Evolutionary conservation across 2,329 filamentous ascomycete species (phyloP), one percentile per base, ranked within the genome.

Genomic region (Corinectria fuckeliana): DNA sequence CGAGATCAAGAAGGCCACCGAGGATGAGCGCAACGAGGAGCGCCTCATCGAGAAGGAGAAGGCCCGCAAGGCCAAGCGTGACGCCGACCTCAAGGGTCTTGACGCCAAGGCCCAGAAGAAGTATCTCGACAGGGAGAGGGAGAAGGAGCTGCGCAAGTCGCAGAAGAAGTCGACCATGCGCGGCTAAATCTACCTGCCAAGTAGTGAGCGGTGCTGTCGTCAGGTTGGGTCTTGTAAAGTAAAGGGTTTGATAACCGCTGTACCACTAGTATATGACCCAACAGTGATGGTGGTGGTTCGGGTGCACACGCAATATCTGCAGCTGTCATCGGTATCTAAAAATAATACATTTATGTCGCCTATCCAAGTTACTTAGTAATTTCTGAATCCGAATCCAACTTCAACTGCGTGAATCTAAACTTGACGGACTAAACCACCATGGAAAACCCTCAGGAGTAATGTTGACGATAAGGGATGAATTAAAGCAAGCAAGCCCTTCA

Each of bases 11-110:
- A 93, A 91, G 78, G 80, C 85, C 0, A 87, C 89, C 53, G 92
- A 97, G 65, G 92, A 91, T 61, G 85, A 88, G 71, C 92, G 92
- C 81, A 90, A 87, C 73, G 91, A 93, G 79, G 90, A 93, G 81
- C 83, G 91, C 21, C 85, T 88, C 45, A 69, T 82, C 18, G 89
- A 92, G 79, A 84, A 90, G 63, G 90, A 92, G 73, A 87, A 86
- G 77, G 81, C 89, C 75, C 93, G 90, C 78, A 97, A 97, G 81
- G 88, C 91, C 71, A 96, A 98, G 85, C 87, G 93, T 53, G 94
- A 97, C 71, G 88, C 89, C 67, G 88, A 93, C 74, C 83, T 95
- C 64, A 90, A 88, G 71, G 84, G 84, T 11, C 84, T 94, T 71
- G 90, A 89, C 70, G 91, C 91, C 55, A 92, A 93, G 77, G 90